phyloP scores from a whole-genome alignment of 169 alveolate genomes.

The Cryptosporidium baileyi region DNA sequence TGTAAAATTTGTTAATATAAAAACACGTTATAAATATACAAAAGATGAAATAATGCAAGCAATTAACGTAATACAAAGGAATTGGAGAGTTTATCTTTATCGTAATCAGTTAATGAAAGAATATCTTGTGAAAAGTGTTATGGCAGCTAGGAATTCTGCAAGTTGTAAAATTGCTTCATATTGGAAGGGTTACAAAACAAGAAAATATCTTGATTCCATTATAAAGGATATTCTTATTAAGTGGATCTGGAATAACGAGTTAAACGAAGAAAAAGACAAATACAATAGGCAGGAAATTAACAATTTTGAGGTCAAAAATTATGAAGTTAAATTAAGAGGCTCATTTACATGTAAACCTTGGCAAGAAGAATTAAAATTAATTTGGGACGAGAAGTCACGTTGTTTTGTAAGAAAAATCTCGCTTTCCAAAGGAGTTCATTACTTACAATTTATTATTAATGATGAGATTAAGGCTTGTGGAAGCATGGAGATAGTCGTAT shows the following conservation, averaged over 20 bases:
- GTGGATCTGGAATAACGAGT: constrained; percentile 44
- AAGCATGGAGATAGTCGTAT: constrained; percentile 61
- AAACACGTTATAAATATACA: neutral
- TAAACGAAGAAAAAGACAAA: neutral
- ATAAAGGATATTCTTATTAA: constrained; percentile 16
- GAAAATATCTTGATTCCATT: constrained; percentile 16
- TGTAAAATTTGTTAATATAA: constrained; percentile 6
- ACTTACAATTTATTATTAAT: constrained; percentile 52
- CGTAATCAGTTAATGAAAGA: constrained; percentile 41
- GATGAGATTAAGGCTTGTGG: constrained; percentile 62
- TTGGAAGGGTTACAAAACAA: constrained; percentile 61
- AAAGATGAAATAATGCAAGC: constrained; percentile 29
- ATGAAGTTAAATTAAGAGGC: constrained; percentile 31
- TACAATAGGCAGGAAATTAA: neutral
- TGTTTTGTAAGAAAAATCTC: neutral
- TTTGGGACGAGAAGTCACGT: neutral
- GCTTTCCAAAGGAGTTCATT: constrained; percentile 39
- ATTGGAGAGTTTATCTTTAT: constrained; percentile 43
- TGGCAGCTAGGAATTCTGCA: constrained; percentile 46
- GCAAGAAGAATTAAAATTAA: constrained; percentile 22
- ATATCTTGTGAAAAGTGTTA: constrained; percentile 12
- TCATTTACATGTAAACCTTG: constrained; percentile 62
- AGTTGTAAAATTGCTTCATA: constrained; percentile 49
- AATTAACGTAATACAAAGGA: constrained; percentile 17
- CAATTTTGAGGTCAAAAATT: too few relatives aligned